phyloP scores from a whole-genome alignment of 805 yeast genomes.

The Gaillardinia entomophila region DNA sequence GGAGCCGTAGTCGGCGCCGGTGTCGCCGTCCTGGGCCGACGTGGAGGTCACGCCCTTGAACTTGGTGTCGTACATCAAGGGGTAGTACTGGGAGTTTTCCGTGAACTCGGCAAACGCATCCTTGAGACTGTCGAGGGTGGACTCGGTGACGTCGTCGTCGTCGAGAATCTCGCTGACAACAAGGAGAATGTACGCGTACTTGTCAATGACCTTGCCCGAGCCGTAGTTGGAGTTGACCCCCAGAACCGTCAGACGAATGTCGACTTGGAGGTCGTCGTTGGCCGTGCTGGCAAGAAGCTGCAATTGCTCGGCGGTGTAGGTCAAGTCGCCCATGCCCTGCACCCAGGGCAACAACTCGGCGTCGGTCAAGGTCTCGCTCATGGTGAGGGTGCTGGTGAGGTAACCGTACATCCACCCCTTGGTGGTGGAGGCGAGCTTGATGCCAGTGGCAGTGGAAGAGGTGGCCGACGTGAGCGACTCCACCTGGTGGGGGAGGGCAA shows the following conservation, averaged over 20 bases:
- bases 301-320: slow-evolving; percentile 41
- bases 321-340: slow-evolving; percentile 22
- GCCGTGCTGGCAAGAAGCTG: slow-evolving; percentile 40
- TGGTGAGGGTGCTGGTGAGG: slow-evolving; percentile 31
- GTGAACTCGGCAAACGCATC: slow-evolving; percentile 38
- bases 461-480: slow-evolving; percentile 26
- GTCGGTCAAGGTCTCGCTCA: slow-evolving; percentile 34
- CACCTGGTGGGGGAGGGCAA: slow-evolving; percentile 52
- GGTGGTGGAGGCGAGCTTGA: slow-evolving; percentile 40
- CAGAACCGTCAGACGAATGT: slow-evolving; percentile 37
- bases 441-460: slow-evolving; percentile 31
- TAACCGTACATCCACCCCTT: slow-evolving; percentile 47
- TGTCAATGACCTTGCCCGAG: slow-evolving; percentile 51
- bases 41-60: slow-evolving; percentile 54
- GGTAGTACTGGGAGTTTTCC: slow-evolving; percentile 39
- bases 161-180: slow-evolving; percentile 44
- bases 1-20: slow-evolving; percentile 59
- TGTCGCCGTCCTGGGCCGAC: slow-evolving; percentile 39
- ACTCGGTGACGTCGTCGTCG: slow-evolving; percentile 32
- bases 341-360: slow-evolving; percentile 44
- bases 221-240: slow-evolving; percentile 40
- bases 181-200: slow-evolving; percentile 51
- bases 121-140: slow-evolving; percentile 32
- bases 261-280: slow-evolving; percentile 40
- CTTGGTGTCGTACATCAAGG: slow-evolving; percentile 50